These are phyloP conservation scores for Paramecium caudatum DNA, from an alignment of 73 alveolate genomes.

Conservation along the genomic window DNA sequence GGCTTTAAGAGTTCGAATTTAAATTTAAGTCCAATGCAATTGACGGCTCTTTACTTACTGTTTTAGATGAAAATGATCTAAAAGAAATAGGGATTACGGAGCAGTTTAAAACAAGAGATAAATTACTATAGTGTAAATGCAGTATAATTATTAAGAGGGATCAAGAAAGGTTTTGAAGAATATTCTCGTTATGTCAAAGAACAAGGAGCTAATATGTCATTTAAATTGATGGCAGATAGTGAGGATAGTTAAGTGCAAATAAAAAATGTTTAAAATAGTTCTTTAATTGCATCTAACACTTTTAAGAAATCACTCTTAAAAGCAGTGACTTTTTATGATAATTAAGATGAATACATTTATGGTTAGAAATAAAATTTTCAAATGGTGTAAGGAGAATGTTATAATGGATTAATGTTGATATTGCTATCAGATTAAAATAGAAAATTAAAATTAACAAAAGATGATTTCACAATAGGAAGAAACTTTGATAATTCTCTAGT, in stretches of 20 bases:
- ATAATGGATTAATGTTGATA: neutral
- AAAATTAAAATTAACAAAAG: neutral
- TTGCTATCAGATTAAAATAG: neutral
- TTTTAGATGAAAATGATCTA: neutral
- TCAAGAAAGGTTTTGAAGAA: neutral
- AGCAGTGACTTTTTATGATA: constrained; percentile 1
- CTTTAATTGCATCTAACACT: neutral
- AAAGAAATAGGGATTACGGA: neutral
- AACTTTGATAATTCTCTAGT: neutral
- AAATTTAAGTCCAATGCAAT: neutral
- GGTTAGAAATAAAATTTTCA: neutral
- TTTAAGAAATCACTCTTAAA: neutral
- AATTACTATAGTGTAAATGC: neutral
- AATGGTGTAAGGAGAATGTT: neutral
- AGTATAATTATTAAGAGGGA: neutral
- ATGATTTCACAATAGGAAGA: constrained; percentile 30
- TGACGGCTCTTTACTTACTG: neutral
- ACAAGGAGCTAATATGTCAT: neutral
- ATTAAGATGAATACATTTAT: neutral
- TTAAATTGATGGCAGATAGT: neutral
- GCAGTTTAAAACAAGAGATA: neutral
- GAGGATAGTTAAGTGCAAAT: neutral
- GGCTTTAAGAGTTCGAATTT: neutral
- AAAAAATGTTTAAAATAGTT: neutral
- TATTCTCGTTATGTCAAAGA: neutral